These are phyloP conservation scores for Lactifluus hygrophoroides DNA, from an alignment of 768 basidiomycete species.

Conservation along the genomic window DNA sequence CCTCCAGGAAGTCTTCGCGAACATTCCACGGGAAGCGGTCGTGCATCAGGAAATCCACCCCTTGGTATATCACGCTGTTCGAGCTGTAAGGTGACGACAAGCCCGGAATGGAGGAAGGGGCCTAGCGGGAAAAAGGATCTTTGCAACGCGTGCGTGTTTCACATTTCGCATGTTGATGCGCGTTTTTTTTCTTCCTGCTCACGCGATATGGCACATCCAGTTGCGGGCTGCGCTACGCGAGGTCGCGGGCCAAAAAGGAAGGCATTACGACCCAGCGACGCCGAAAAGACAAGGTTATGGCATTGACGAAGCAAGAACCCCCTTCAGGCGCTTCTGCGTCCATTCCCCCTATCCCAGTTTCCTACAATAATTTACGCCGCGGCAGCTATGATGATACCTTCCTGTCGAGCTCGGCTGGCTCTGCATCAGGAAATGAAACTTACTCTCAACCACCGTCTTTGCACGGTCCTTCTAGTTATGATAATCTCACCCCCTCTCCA, in stretches of 20 bases:
- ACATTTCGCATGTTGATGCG: constrained; percentile 17
- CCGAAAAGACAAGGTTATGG: constrained; percentile 51
- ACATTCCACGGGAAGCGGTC: constrained; percentile 35
- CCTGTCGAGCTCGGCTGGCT: constrained; percentile 38
- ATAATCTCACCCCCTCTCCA: constrained; percentile 47
- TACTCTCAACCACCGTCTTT: constrained; percentile 25
- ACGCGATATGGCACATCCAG: constrained; percentile 32
- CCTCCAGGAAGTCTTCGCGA: constrained; percentile 45
- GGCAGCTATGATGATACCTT: constrained; percentile 40
- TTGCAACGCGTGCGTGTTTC: constrained; percentile 74
- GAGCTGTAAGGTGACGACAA: constrained; percentile 72
- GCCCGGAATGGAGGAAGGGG: constrained; percentile 90
- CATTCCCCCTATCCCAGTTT: constrained; percentile 33
- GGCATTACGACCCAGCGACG: constrained; percentile 53
- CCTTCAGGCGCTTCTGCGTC: constrained; percentile 24
- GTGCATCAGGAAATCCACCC: constrained; percentile 56
- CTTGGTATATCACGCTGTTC: constrained; percentile 64
- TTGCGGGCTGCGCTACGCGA: constrained; percentile 80
- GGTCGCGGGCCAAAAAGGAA: constrained; percentile 84
- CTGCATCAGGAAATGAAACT: constrained; percentile 49
- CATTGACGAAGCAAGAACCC: constrained; percentile 23
- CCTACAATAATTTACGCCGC: constrained; percentile 41
- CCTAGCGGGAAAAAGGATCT: constrained; percentile 86
- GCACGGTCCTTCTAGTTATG: constrained; percentile 37
- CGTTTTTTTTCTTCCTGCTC: constrained; percentile 14